phyloP scores from a whole-genome alignment of 2,329 filamentous ascomycete genomes.

The Corniculantispora saksenae region DNA sequence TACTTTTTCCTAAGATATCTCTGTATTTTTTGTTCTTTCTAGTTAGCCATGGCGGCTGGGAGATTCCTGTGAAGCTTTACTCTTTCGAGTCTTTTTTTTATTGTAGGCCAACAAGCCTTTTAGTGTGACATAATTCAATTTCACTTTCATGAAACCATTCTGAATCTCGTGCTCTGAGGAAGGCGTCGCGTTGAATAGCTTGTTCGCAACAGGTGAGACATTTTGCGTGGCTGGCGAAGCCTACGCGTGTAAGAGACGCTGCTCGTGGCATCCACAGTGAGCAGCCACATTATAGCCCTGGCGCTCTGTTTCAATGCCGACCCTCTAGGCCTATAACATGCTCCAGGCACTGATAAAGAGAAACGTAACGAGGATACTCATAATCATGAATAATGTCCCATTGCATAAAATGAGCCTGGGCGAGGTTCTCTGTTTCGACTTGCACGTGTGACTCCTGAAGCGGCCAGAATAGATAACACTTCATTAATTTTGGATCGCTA shows the following conservation, averaged over 20 bases:
- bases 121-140: conserved; percentile 18
- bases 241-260: not conserved
- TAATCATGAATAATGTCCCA: not conserved
- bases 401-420: no score
- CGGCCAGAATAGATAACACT: no score
- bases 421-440: no score
- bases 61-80: conserved; percentile 6
- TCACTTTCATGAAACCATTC: not conserved
- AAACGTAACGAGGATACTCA: not conserved
- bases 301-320: not conserved
- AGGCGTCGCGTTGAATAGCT: no score
- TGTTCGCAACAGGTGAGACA: no score
- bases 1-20: conserved; percentile 3
- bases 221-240: no score
- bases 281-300: not conserved
- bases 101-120: not conserved
- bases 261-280: not conserved
- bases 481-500: not conserved
- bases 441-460: no score
- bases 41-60: conserved; percentile 18
- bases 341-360: not conserved
- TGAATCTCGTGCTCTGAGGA: not conserved
- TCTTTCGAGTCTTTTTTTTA: not conserved
- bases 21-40: conserved; percentile 6
- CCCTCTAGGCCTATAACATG: not conserved